Evolutionary conservation across 2,329 filamentous ascomycete species (phyloP).

Genomic region (Alternaria burnsii): DNA sequence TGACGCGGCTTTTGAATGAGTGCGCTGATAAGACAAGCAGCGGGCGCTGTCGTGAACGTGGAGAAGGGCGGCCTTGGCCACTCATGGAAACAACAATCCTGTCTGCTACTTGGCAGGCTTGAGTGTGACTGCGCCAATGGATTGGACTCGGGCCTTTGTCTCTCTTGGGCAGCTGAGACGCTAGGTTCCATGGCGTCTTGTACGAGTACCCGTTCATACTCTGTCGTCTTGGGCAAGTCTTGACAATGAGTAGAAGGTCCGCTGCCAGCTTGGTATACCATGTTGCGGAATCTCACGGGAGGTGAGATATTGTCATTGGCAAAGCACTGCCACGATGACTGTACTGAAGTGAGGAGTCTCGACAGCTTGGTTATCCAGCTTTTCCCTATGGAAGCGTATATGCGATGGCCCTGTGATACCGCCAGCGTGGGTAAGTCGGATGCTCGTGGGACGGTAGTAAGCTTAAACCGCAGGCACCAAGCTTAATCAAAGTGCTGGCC

Average conservation of each 20-base stretch:
- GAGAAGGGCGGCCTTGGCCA: conserved; percentile 36
- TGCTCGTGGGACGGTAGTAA: conserved; percentile 43
- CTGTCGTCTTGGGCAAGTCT: conserved; percentile 30
- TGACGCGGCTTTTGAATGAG: conserved; percentile 45
- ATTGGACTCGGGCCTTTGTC: conserved; percentile 42
- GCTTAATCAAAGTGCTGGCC: conserved; percentile 38
- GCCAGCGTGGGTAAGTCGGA: conserved; percentile 40
- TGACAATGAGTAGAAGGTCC: conserved; percentile 19
- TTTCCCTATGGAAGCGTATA: conserved; percentile 16
- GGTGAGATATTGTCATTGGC: neutral
- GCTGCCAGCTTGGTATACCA: conserved; percentile 7
- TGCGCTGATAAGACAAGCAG: conserved; percentile 29
- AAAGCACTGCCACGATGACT: conserved; percentile 5
- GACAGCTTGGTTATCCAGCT: conserved; percentile 3
- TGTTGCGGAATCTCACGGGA: neutral
- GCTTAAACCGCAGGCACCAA: conserved; percentile 45
- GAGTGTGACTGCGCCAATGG: conserved; percentile 44
- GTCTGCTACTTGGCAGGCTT: conserved; percentile 46
- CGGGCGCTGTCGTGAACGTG: conserved; percentile 27
- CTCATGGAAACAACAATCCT: conserved; percentile 41
- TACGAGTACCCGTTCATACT: conserved; percentile 23
- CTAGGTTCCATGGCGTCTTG: conserved; percentile 25
- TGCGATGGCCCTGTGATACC: conserved; percentile 24
- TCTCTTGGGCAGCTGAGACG: conserved; percentile 44
- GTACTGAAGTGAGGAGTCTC: neutral